These are phyloP conservation scores for Plenodomus tracheiphilus DNA, from an alignment of 2,329 filamentous ascomycete species.

Conservation along the genomic window DNA sequence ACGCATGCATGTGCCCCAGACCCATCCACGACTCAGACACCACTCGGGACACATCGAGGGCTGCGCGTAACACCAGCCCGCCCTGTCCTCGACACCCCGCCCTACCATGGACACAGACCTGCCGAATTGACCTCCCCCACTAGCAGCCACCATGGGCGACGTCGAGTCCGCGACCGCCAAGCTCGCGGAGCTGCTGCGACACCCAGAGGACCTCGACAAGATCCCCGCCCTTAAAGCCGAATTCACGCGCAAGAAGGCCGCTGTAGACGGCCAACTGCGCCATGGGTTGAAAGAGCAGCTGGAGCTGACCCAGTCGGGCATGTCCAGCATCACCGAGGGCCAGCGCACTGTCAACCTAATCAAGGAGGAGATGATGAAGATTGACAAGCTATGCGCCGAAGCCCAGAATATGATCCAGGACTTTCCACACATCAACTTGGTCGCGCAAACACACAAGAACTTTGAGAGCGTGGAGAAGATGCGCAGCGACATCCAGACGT, in stretches of 20 bases:
- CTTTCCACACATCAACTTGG: slow-evolving; percentile 88
- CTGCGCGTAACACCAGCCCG: slow-evolving; percentile 3
- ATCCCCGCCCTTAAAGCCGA: slow-evolving; percentile 87
- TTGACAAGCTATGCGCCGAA: slow-evolving; percentile 95
- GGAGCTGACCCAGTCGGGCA: slow-evolving; percentile 90
- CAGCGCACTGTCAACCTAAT: slow-evolving; percentile 90
- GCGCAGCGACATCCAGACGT: slow-evolving; percentile 86
- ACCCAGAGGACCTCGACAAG: slow-evolving; percentile 97
- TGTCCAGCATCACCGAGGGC: slow-evolving; percentile 84
- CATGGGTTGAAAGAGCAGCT: slow-evolving; percentile 88
- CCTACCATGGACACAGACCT: slow-evolving; percentile 19
- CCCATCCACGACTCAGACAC: slow-evolving; percentile 1
- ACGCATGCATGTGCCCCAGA: slow-evolving; percentile 2
- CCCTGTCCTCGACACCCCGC: slow-evolving; percentile 5
- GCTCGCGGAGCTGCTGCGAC: slow-evolving; percentile 89
- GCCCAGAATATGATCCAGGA: slow-evolving; percentile 97
- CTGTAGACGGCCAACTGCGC: slow-evolving; percentile 87
- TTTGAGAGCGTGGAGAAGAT: slow-evolving; percentile 93
- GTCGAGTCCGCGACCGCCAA: slow-evolving; percentile 67
- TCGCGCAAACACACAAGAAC: slow-evolving; percentile 93
- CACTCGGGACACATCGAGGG: background rate
- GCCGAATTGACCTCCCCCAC: slow-evolving; percentile 8
- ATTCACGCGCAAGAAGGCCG: slow-evolving; percentile 90
- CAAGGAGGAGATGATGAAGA: slow-evolving; percentile 98
- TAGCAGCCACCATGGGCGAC: slow-evolving; percentile 59